Conservation (phyloP, 768 basidiomycete genomes). For the Rhizopogon roseolus region DNA sequence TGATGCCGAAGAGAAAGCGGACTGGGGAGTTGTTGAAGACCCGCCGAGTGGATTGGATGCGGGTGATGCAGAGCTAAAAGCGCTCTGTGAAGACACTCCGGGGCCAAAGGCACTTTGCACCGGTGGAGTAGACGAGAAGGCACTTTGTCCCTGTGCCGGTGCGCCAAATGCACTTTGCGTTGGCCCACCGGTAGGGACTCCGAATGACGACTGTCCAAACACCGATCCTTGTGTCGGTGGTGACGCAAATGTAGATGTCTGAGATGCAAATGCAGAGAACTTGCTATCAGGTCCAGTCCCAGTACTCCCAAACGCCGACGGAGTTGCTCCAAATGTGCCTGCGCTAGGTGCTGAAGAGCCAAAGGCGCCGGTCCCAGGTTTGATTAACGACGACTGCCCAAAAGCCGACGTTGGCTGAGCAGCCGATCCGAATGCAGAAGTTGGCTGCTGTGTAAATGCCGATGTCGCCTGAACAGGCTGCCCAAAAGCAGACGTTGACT, state of each 20-base stretch:
- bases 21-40: background rate
- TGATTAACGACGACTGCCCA: constrained; percentile 37
- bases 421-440: constrained; percentile 32
- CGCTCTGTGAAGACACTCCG: constrained; percentile 12
- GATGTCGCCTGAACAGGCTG: constrained; percentile 29
- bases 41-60: background rate
- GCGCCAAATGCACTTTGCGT: constrained; percentile 17
- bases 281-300: constrained; percentile 26
- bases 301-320: constrained; percentile 6
- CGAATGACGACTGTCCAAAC: constrained; percentile 18
- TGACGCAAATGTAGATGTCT: constrained; percentile 38
- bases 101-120: constrained; percentile 17
- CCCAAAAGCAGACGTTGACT: constrained; percentile 23
- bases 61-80: constrained; percentile 7
- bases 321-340: constrained; percentile 25
- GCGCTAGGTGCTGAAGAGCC: constrained; percentile 32
- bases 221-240: constrained; percentile 1
- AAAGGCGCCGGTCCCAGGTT: constrained; percentile 50
- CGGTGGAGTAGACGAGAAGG: constrained; percentile 6
- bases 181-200: background rate
- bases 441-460: constrained; percentile 23
- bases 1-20: constrained; percentile 23
- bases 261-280: constrained; percentile 49
- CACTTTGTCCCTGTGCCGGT: constrained; percentile 12
- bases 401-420: constrained; percentile 20